Evolutionary conservation across 2,329 filamentous ascomycete genomes (phyloP).

Genomic region (Claviceps monticola): DNA sequence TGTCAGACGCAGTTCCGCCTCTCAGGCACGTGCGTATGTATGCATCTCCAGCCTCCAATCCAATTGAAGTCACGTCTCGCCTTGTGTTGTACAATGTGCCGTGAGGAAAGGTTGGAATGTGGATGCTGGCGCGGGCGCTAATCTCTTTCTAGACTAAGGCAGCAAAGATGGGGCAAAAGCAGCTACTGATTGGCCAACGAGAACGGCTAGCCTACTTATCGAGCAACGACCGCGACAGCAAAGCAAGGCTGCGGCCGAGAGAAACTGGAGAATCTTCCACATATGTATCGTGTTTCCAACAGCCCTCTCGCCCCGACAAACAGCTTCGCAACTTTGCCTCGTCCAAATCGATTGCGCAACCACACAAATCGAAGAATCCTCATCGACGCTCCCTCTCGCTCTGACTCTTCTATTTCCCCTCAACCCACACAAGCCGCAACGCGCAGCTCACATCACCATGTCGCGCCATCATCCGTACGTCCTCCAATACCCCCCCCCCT

Average conservation of each 20-base stretch:
- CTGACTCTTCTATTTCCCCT: neutral
- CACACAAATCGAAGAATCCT: neutral
- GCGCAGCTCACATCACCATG: slow-evolving; percentile 35
- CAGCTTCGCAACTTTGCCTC: neutral
- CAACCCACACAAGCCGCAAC: neutral
- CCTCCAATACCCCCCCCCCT: neutral
- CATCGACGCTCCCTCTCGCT: neutral
- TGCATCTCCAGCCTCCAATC: too few relatives aligned
- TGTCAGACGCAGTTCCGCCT: neutral
- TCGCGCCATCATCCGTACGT: slow-evolving; percentile 86
- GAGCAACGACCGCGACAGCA: neutral
- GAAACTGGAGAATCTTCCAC: slow-evolving; percentile 17
- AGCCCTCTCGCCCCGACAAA: neutral
- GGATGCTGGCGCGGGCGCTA: neutral
- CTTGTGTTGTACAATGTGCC: too few relatives aligned
- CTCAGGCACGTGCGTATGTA: too few relatives aligned
- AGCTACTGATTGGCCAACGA: slow-evolving; percentile 1
- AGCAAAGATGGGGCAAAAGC: neutral
- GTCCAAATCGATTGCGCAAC: neutral
- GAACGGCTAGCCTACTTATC: neutral
- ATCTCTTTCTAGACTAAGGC: neutral
- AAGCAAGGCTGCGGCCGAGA: slow-evolving; percentile 30
- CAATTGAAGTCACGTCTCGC: too few relatives aligned
- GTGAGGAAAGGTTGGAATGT: neutral
- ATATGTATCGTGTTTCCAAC: neutral